Percentiles rank a stretch among this genome's conserved stretches.
Conservation (phyloP, 768 basidiomycete genomes). For the Chalciporus piperatus region DNA sequence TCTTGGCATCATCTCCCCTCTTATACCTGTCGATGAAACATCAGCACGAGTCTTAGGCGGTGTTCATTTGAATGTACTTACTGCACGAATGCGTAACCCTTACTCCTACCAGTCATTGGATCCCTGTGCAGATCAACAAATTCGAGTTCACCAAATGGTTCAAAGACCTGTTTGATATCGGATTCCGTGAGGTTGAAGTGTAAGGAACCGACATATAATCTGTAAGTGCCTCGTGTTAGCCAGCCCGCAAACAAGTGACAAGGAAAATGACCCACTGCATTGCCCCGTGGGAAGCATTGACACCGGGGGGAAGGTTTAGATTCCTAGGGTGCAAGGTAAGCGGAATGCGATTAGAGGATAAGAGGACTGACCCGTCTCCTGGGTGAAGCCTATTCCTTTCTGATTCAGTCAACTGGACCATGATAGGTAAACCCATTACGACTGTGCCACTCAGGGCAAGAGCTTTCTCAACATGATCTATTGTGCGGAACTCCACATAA, state of each 20-base stretch:
- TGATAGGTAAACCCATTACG: conserved; percentile 97
- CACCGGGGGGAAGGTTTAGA: conserved; percentile 81
- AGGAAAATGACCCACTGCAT: conserved; percentile 66
- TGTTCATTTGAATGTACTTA: conserved; percentile 38
- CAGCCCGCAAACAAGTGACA: conserved; percentile 11
- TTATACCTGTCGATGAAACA: conserved; percentile 61
- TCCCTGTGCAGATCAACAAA: conserved; percentile 98
- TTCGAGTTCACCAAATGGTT: conserved; percentile 96
- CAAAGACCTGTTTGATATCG: conserved; percentile 98
- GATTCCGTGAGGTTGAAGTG: conserved; percentile 97
- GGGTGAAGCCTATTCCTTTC: conserved; percentile 89
- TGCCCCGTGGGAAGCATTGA: conserved; percentile 74
- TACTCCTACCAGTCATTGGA: conserved; percentile 90
- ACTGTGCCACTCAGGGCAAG: conserved; percentile 88
- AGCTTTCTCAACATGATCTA: conserved; percentile 91
- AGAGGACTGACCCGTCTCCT: conserved; percentile 70
- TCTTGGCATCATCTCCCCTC: conserved; percentile 88
- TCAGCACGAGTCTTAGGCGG: conserved; percentile 1
- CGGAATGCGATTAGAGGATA: conserved; percentile 1
- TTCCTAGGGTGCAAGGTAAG: conserved; percentile 45
- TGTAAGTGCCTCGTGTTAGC: conserved; percentile 29
- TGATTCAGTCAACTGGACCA: conserved; percentile 95
- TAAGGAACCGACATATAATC: conserved; percentile 94
- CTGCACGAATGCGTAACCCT: conserved; percentile 98
- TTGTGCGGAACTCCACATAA: conserved; percentile 92